Evolutionary conservation across 148 eudicot genomes (phyloP).

Genomic region (Diospyros lotus): DNA sequence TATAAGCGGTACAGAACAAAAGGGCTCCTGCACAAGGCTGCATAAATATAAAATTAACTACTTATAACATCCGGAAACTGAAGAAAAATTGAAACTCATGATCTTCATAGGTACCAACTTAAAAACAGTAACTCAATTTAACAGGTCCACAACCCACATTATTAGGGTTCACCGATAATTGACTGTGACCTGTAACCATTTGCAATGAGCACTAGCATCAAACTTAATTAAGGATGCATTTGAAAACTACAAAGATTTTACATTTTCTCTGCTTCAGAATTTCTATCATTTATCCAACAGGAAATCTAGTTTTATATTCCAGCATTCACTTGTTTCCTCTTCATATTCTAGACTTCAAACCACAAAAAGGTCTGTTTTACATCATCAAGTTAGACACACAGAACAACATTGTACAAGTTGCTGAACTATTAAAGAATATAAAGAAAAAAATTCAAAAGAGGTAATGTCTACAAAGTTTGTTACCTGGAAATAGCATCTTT

Average conservation of each 20-base stretch:
- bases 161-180: neutral
- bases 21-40: slow-evolving; percentile 99
- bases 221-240: no score
- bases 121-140: slow-evolving; percentile 6
- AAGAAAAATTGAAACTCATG: slow-evolving; percentile 1
- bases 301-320: neutral
- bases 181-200: no score
- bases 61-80: neutral
- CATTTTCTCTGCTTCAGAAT: neutral
- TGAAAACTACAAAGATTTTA: no score
- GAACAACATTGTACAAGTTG: neutral
- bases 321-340: neutral
- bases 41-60: slow-evolving; percentile 78
- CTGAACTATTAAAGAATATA: neutral
- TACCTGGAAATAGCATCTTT: slow-evolving; percentile 77
- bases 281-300: neutral
- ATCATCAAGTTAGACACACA: neutral
- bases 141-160: neutral
- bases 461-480: neutral
- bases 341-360: neutral
- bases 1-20: slow-evolving; percentile 88
- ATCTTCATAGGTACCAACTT: neutral
- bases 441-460: neutral
- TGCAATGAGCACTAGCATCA: no score
- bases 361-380: neutral